Evolutionary conservation across 352 stramenopile genomes (phyloP), one percentile per base, ranked within the genome.

Genomic region (Pythium myriotylum): DNA sequence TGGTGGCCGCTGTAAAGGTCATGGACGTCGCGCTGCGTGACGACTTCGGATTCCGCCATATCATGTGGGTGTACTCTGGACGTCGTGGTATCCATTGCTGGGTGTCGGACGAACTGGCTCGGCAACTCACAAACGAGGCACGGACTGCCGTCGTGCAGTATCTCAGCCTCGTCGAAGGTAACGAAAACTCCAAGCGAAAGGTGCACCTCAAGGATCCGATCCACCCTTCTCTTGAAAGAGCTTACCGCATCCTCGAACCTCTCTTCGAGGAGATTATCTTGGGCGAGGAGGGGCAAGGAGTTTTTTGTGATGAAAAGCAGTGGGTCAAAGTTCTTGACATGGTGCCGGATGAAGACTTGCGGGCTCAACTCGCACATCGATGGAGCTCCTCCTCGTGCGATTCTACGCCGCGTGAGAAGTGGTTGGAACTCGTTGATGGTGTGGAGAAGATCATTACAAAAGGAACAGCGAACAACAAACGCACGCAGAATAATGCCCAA

Each of bases 61-160:
- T 99, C 57, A 81, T 99, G 33, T 99, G 97, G 97, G 95, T 99
- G 43, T 99, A 99, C 82, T 99, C 94, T 13, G 98, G 98, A 60
- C 90, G 98, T 64, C 95, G 98, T 89, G 98, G 98, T 76, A 97
- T 99, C 70, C 98, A 99, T 94, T 99, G 96, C 80, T 99, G 98
- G 98, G 96, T 99, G 48, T 98, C 94, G 65, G 98, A 99, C 67
- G 87, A 98, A 46, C 58, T 65, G 6, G 97, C 97, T 10, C 88
- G 97, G 20, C 73, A 74, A 50, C 84, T 99, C 10, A 92, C 92
- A 19, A 98, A 99, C 77, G 96, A 99, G 35, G 97, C 89, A n/a
- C 86, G 97, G 50, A 92, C 89, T 26, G 96, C 97, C 0, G 89
- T 99, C 3, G 96, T 98, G 9, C 86, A 97, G 47, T 99, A 99